phyloP scores from a whole-genome alignment of 164 flowering plant genomes.

The Stephania yunnanensis region DNA sequence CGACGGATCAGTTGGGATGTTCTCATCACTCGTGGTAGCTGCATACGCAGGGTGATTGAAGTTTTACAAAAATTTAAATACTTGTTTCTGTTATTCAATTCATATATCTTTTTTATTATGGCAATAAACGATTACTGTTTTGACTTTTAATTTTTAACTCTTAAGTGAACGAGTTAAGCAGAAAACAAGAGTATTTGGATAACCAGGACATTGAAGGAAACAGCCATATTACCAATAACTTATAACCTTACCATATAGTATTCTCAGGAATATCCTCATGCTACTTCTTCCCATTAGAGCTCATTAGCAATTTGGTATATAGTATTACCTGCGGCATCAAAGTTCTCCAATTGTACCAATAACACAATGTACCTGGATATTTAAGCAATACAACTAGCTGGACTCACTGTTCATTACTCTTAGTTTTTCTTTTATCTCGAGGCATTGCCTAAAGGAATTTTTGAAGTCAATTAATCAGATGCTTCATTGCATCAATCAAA shows the following conservation, averaged over 20 bases:
- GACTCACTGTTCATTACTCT: background rate
- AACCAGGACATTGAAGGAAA: no score
- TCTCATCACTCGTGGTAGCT: conserved; percentile 88
- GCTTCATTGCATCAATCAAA: background rate
- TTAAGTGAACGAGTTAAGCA: no score
- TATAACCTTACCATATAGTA: no score
- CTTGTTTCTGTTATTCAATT: conserved; percentile 4
- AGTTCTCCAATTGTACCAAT: background rate
- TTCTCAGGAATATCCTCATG: background rate
- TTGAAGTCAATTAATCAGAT: background rate
- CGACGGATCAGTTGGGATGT: conserved; percentile 95
- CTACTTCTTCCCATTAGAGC: background rate
- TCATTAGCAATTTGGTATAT: background rate
- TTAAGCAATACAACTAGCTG: background rate
- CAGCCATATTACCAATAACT: no score
- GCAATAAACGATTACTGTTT: no score
- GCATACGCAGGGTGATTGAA: conserved; percentile 76
- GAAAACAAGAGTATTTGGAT: no score
- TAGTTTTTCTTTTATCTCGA: no score
- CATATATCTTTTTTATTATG: background rate
- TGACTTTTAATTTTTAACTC: no score
- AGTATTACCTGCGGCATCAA: background rate
- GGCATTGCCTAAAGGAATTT: background rate
- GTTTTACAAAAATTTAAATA: conserved; percentile 2
- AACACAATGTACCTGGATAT: background rate